Evolutionary conservation across 352 stramenopile species (phyloP).

Genomic region (Achlya hypogyna): DNA sequence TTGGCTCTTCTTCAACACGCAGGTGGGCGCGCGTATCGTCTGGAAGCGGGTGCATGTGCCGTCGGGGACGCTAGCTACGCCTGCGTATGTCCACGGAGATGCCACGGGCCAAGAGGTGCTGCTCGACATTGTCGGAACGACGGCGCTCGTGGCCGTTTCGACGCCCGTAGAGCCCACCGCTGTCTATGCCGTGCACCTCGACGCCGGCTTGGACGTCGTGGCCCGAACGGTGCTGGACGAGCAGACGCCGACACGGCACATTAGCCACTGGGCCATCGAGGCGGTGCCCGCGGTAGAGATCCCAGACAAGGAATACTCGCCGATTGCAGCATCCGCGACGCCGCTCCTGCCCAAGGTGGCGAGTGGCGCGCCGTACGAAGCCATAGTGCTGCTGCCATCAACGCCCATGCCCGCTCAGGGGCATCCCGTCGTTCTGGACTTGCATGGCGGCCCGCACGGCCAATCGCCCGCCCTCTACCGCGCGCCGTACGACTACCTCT

Average conservation of each 20-base stretch:
- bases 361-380: constrained; percentile 59
- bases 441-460: constrained; percentile 91
- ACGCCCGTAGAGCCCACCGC: constrained; percentile 47
- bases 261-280: constrained; percentile 52
- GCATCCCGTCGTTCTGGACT: constrained; percentile 70
- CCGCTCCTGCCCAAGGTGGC: constrained; percentile 40
- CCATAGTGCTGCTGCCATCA: constrained; percentile 58
- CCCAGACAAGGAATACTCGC: neutral
- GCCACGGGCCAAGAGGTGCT: constrained; percentile 35
- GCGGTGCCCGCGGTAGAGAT: constrained; percentile 29
- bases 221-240: constrained; percentile 39
- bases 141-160: constrained; percentile 38
- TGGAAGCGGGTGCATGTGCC: constrained; percentile 66
- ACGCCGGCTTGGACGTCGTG: constrained; percentile 27
- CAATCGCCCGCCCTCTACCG: constrained; percentile 82
- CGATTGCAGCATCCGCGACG: neutral
- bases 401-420: constrained; percentile 27
- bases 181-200: constrained; percentile 46
- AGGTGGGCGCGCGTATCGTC: constrained; percentile 46
- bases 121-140: constrained; percentile 36
- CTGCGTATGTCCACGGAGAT: constrained; percentile 40
- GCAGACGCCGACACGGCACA: constrained; percentile 31
- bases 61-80: constrained; percentile 36
- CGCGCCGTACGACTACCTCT: constrained; percentile 84
- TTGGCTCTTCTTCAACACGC: constrained; percentile 56